Conservation (phyloP, 257 asterid species). For the Solanum acaule region DNA sequence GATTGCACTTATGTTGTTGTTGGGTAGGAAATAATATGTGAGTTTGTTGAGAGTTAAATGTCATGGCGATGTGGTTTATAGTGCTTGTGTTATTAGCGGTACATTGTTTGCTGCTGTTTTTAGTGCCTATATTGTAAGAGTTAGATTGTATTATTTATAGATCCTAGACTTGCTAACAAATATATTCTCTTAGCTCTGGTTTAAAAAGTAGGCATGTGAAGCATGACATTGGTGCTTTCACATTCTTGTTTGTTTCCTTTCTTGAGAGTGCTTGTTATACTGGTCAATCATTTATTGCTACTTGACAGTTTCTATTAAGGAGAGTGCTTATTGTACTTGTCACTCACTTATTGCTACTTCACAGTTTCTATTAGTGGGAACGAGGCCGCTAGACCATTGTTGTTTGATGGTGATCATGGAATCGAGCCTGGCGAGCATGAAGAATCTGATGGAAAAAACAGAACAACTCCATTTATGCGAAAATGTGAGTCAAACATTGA, state of each 20-base stretch:
- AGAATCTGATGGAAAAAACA: slow-evolving; percentile 1
- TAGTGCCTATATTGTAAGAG: neutral
- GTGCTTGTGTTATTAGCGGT: neutral
- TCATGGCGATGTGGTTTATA: neutral
- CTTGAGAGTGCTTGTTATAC: neutral
- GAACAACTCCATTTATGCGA: slow-evolving; percentile 12
- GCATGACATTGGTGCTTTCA: neutral
- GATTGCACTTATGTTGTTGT: neutral
- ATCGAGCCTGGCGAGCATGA: slow-evolving; percentile 8
- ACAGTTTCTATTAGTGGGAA: slow-evolving; percentile 38
- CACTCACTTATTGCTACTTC: neutral
- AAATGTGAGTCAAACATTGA: slow-evolving; percentile 13
- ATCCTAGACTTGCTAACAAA: neutral
- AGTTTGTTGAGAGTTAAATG: neutral
- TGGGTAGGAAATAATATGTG: neutral
- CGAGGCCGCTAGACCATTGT: slow-evolving; percentile 8
- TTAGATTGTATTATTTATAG: neutral
- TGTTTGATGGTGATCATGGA: slow-evolving; percentile 18
- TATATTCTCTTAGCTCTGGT: neutral
- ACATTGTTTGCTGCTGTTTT: neutral
- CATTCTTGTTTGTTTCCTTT: neutral
- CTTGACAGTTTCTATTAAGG: neutral
- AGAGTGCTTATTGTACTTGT: neutral
- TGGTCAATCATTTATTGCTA: neutral
- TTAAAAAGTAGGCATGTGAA: neutral